phyloP scores from a whole-genome alignment of 2,329 filamentous ascomycete genomes.

The Phyllosticta ampelicida region DNA sequence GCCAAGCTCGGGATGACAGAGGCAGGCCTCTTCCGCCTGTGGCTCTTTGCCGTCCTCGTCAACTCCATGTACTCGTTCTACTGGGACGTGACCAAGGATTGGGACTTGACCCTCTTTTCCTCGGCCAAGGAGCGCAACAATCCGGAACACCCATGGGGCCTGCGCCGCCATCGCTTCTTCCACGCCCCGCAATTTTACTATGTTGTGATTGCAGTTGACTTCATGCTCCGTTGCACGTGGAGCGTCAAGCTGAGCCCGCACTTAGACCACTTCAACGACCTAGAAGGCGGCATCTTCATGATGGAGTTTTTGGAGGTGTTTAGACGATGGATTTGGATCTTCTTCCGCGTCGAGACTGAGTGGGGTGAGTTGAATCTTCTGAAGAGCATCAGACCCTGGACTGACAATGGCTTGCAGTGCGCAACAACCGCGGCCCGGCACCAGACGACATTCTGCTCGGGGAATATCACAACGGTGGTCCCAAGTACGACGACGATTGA shows the following conservation, averaged over 20 bases:
- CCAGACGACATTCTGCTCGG: conserved; percentile 65
- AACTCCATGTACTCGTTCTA: conserved; percentile 97
- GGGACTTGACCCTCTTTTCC: conserved; percentile 81
- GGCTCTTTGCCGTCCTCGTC: conserved; percentile 59
- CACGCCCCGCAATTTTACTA: conserved; percentile 70
- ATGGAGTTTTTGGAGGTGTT: conserved; percentile 80
- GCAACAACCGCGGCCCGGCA: conserved; percentile 43
- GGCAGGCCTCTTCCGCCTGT: conserved; percentile 43
- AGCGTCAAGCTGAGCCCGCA: conserved; percentile 74
- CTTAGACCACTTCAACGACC: conserved; percentile 72
- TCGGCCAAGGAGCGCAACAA: conserved; percentile 45
- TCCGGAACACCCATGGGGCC: conserved; percentile 61
- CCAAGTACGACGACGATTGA: conserved; percentile 53
- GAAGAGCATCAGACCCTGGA: no score
- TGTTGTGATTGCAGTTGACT: conserved; percentile 63
- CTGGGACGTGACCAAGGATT: conserved; percentile 95
- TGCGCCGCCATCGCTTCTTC: conserved; percentile 66
- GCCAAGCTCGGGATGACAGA: conserved; percentile 43
- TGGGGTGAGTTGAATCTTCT: conserved; percentile 49
- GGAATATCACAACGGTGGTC: conserved; percentile 42
- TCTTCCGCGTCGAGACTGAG: conserved; percentile 89
- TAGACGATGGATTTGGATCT: conserved; percentile 92
- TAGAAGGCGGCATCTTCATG: conserved; percentile 79
- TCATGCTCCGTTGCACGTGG: conserved; percentile 83
- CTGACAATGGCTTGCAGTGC: conserved; percentile 30